Percentiles rank a stretch among this genome's conserved stretches.
These are phyloP conservation scores for Calcarisporium arbuscula DNA, from an alignment of 2,329 filamentous ascomycete species.

Conservation along the genomic window DNA sequence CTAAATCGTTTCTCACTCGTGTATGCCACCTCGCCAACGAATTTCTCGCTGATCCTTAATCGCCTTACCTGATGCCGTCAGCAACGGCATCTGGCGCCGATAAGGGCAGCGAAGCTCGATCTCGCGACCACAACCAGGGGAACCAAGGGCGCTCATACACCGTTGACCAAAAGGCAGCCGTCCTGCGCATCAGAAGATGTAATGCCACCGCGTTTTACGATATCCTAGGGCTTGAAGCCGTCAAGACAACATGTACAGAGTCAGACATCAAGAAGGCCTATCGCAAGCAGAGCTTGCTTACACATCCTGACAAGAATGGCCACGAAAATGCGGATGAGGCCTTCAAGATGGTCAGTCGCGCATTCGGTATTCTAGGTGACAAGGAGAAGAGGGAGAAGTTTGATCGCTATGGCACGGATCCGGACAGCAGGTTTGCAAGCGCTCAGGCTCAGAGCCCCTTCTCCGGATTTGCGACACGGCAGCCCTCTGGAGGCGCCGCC, in stretches of 20 bases:
- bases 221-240: conserved; percentile 68
- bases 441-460: conserved; percentile 58
- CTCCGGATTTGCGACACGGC: conserved; percentile 48
- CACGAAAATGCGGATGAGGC: conserved; percentile 93
- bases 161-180: conserved; percentile 82
- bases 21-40: too few relatives aligned
- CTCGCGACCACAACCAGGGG: conserved; percentile 67
- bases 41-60: not conserved
- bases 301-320: conserved; percentile 98
- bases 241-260: conserved; percentile 63
- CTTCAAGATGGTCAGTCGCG: conserved; percentile 95
- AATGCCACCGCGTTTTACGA: conserved; percentile 88
- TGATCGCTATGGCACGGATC: conserved; percentile 86
- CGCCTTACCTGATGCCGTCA: conserved; percentile 29
- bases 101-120: conserved; percentile 38
- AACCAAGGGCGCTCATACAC: conserved; percentile 75
- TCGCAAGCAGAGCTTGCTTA: conserved; percentile 85
- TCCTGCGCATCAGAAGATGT: conserved; percentile 82
- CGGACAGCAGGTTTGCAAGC: conserved; percentile 76
- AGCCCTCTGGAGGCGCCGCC: conserved; percentile 35
- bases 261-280: conserved; percentile 96
- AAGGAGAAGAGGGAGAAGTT: conserved; percentile 80
- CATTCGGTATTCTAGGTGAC: conserved; percentile 89
- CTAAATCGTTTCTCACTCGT: too few relatives aligned
- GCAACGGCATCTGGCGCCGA: conserved; percentile 50